Evolutionary conservation across 345 rosid species (phyloP).

Genomic region (Mercurialis annua): DNA sequence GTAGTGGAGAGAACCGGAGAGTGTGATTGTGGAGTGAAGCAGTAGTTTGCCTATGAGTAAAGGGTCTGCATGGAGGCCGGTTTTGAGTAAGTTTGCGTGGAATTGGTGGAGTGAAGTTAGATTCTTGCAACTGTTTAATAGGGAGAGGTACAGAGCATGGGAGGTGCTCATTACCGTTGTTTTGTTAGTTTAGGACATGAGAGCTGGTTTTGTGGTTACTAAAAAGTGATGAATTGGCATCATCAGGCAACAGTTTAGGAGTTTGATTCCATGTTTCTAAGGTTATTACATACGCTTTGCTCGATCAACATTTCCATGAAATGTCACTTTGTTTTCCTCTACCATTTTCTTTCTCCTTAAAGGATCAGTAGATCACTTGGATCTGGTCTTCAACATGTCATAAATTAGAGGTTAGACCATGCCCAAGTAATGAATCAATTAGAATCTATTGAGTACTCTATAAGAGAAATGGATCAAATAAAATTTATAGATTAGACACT

Average conservation of each 20-base stretch:
- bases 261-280: conserved; percentile 19
- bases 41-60: conserved; percentile 57
- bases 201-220: too few relatives aligned
- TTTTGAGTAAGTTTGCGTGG: conserved; percentile 47
- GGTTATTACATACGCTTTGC: too few relatives aligned
- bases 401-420: too few relatives aligned
- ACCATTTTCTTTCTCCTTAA: conserved; percentile 8
- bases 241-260: conserved; percentile 26
- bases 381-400: too few relatives aligned
- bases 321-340: conserved; percentile 5
- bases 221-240: too few relatives aligned
- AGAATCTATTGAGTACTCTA: too few relatives aligned
- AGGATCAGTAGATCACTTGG: too few relatives aligned
- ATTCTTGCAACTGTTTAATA: conserved; percentile 43
- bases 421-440: too few relatives aligned
- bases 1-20: conserved; percentile 42
- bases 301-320: conserved; percentile 22
- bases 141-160: conserved; percentile 28
- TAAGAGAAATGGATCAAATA: too few relatives aligned
- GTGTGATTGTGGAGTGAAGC: conserved; percentile 44
- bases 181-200: conserved; percentile 8
- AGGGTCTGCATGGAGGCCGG: conserved; percentile 39
- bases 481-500: too few relatives aligned
- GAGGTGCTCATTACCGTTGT: conserved; percentile 22
- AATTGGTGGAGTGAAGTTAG: conserved; percentile 47